Percentiles rank a stretch among this genome's conserved stretches.
These are phyloP conservation scores for Suillus tomentosus DNA, from an alignment of 768 basidiomycete species.

Conservation along the genomic window DNA sequence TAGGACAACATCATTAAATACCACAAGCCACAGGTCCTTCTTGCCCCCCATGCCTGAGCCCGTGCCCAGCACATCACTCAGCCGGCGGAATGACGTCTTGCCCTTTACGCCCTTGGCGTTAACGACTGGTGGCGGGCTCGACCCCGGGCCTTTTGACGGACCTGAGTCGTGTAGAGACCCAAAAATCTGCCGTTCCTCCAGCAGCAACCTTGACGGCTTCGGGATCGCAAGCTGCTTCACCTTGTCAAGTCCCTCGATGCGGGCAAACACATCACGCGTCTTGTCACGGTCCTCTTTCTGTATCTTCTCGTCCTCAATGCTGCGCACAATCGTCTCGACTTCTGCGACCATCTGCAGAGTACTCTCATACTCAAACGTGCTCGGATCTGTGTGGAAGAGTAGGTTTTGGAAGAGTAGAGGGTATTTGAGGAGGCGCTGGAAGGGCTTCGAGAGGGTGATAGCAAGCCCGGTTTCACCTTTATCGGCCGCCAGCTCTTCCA, in stretches of 20 bases:
- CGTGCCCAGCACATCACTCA: conserved; percentile 83
- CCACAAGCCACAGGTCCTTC: conserved; percentile 92
- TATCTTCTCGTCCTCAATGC: conserved; percentile 98
- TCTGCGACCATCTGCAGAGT: conserved; percentile 96
- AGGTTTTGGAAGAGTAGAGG: conserved; percentile 97
- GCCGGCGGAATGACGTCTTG: conserved; percentile 84
- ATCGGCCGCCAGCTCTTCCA: conserved; percentile 80
- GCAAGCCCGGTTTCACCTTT: conserved; percentile 94
- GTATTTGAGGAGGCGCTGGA: conserved; percentile 95
- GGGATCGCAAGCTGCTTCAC: conserved; percentile 91
- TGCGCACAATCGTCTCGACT: conserved; percentile 93
- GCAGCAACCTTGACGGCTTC: conserved; percentile 83
- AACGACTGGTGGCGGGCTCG: conserved; percentile 39
- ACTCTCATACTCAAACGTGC: conserved; percentile 95
- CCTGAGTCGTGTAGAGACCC: conserved; percentile 20
- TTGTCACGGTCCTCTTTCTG: conserved; percentile 95
- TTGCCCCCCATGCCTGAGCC: conserved; percentile 60
- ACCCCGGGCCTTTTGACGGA: conserved; percentile 28
- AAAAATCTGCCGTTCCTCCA: conserved; percentile 71
- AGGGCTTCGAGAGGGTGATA: conserved; percentile 95
- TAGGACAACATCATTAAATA: conserved; percentile 94
- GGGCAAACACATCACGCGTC: conserved; percentile 92
- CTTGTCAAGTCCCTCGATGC: conserved; percentile 95
- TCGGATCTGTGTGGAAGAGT: conserved; percentile 95
- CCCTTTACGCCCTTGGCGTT: conserved; percentile 64